phyloP scores from a whole-genome alignment of 805 yeast species.

The Wickerhamiella azyma region DNA sequence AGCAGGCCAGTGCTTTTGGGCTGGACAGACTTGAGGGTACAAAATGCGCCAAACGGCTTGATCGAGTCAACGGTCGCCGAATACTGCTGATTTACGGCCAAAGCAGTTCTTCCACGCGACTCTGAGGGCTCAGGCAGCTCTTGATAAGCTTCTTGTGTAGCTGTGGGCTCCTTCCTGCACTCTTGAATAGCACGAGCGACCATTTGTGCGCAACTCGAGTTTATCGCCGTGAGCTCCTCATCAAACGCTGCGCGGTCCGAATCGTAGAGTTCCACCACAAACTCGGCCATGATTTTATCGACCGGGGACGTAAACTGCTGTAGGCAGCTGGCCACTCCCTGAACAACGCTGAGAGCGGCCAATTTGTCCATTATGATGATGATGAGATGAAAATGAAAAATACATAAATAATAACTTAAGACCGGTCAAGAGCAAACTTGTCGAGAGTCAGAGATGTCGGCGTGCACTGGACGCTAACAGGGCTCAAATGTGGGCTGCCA shows the following conservation, averaged over 20 bases:
- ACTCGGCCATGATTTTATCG: conserved; percentile 30
- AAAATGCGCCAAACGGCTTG: conserved; percentile 67
- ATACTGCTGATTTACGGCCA: conserved; percentile 37
- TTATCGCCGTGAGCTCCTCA: conserved; percentile 26
- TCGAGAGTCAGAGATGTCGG: conserved; percentile 4
- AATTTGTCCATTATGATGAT: background rate
- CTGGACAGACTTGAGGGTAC: conserved; percentile 32
- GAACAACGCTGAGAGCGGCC: background rate
- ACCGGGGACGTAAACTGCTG: background rate
- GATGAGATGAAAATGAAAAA: background rate
- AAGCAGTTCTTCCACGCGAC: conserved; percentile 20
- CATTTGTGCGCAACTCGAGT: conserved; percentile 1
- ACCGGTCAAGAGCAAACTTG: background rate
- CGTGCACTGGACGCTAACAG: conserved; percentile 5
- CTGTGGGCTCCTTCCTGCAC: no score
- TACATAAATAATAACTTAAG: background rate
- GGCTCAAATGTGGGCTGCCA: conserved; percentile 7
- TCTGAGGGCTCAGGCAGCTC: background rate
- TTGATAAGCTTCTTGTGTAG: no score
- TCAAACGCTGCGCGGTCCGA: conserved; percentile 26
- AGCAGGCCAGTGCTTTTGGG: conserved; percentile 33
- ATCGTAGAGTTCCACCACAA: conserved; percentile 30
- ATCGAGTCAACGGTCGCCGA: conserved; percentile 48
- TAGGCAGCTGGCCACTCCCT: background rate
- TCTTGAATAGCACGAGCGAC: background rate